Base-by-base conservation (phyloP, 1,284 basidiomycete species). In the Puccinia hordei region DNA sequence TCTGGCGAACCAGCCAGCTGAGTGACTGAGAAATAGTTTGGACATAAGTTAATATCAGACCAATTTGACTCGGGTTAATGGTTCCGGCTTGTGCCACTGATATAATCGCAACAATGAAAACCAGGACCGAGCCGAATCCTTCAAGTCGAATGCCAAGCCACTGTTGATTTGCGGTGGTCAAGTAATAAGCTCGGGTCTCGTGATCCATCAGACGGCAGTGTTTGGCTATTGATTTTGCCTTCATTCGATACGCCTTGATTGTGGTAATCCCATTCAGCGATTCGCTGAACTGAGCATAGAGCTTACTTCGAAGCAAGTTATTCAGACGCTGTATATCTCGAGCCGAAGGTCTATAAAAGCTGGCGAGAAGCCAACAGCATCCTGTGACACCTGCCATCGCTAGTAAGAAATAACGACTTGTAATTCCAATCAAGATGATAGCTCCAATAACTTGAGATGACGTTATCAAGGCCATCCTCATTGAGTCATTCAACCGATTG, bases 161-260 rank as follows among this genome's bases (percentile, higher is more conserved):
- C 79, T 93, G 89, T 89, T 92, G 86, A 85, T 94, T 95, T 17
- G 90, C 88, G 30, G 92, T 89, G 0, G 92, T 94, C 81, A 96
- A 86, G 90, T 91, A 94, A 85, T 95, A 96, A 1, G 94, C 93
- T 51, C 92, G 88, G 85, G 97, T 96, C 87, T 98, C 94, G 65
- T 92, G 87, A 83, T 98, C 92, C 73, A 95, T 89, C n/a, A 90
- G 88, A 53, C 89, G 87, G 83, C 91, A 88, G 83, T 95, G 95
- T 81, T 93, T 92, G 12, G 85, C 85, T 74, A 89, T 86, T 88
- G 98, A 96, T 19, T 82, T 83, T 76, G 82, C 82, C 0, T 83
- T 83, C 81, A 85, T 85, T 59, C 83, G 83, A 76, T 95, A 96
- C 0, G 93, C 93, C n/a, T 93, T 90, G 73, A 95, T 93, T 1